phyloP scores from a whole-genome alignment of 768 basidiomycete species.

The Boletus speciosus region DNA sequence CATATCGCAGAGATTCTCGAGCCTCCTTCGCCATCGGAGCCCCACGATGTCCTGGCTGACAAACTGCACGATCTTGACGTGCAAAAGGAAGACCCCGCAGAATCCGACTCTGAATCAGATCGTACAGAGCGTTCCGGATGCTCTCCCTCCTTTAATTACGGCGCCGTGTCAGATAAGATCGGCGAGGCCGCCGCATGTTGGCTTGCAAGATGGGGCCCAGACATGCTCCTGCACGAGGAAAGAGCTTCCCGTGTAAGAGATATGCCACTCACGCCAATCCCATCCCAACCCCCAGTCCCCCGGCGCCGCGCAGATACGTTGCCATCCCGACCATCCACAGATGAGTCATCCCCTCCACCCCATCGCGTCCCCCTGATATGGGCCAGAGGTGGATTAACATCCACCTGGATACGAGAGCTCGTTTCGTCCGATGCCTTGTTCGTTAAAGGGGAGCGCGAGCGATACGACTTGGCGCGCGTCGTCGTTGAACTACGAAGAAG shows the following conservation, averaged over 20 bases:
- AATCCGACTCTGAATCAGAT: constrained; percentile 32
- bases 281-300: constrained; percentile 10
- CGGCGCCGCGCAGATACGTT: constrained; percentile 32
- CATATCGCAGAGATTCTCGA: constrained; percentile 51
- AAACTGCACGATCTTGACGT: constrained; percentile 31
- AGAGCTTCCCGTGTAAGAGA: constrained; percentile 19
- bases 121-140: constrained; percentile 12
- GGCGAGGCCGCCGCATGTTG: constrained; percentile 88
- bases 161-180: constrained; percentile 86
- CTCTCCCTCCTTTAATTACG: constrained; percentile 63
- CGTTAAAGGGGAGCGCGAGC: constrained; percentile 68
- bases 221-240: constrained; percentile 70
- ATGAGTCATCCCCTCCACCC: constrained; percentile 12
- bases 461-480: constrained; percentile 74
- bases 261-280: constrained; percentile 15
- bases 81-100: constrained; percentile 37
- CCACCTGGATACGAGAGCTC: constrained; percentile 70
- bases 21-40: constrained; percentile 22
- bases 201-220: constrained; percentile 81
- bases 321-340: constrained; percentile 19
- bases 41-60: constrained; percentile 26
- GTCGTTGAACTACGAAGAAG: constrained; percentile 72
- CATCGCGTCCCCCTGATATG: constrained; percentile 55
- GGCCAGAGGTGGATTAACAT: constrained; percentile 69
- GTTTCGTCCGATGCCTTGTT: constrained; percentile 79